phyloP scores from a whole-genome alignment of 768 basidiomycete genomes.

The Plicaturopsis crispa region DNA sequence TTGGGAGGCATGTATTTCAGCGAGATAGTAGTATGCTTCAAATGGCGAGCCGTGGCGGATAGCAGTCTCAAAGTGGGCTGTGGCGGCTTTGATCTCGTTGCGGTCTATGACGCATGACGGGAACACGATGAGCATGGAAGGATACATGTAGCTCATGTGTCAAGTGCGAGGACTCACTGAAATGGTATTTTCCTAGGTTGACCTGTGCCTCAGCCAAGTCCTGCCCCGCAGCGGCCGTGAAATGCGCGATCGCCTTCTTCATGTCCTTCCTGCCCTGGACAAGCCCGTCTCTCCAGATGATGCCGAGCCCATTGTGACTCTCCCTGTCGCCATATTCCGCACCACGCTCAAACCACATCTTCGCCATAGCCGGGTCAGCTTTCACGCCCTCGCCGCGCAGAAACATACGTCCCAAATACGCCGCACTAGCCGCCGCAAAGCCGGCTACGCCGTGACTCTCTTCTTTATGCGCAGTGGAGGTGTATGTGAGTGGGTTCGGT shows the following conservation, averaged over 20 bases:
- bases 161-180: conserved; percentile 28
- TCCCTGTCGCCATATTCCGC: conserved; percentile 77
- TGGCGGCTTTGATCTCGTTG: conserved; percentile 61
- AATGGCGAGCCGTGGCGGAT: conserved; percentile 85
- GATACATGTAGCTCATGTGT: neutral
- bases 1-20: conserved; percentile 64
- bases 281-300: conserved; percentile 88
- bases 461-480: conserved; percentile 31
- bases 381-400: conserved; percentile 89
- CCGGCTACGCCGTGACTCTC: conserved; percentile 45
- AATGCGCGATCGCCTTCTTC: conserved; percentile 57
- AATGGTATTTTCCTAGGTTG: conserved; percentile 80
- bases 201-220: conserved; percentile 92
- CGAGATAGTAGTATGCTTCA: conserved; percentile 92
- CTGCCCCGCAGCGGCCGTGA: conserved; percentile 73
- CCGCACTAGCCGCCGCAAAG: conserved; percentile 73
- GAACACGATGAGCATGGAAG: neutral
- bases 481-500: conserved; percentile 35
- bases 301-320: conserved; percentile 83
- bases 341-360: conserved; percentile 93
- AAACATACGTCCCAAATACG: conserved; percentile 90
- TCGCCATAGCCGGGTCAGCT: conserved; percentile 65
- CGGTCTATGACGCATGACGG: conserved; percentile 35
- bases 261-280: conserved; percentile 60
- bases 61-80: conserved; percentile 75